A percentile compares a stretch with the other conserved stretches of the same genome.
These are phyloP conservation scores for Eremothecium sinecaudum DNA, from an alignment of 1,139 yeast species.

Conservation along the genomic window DNA sequence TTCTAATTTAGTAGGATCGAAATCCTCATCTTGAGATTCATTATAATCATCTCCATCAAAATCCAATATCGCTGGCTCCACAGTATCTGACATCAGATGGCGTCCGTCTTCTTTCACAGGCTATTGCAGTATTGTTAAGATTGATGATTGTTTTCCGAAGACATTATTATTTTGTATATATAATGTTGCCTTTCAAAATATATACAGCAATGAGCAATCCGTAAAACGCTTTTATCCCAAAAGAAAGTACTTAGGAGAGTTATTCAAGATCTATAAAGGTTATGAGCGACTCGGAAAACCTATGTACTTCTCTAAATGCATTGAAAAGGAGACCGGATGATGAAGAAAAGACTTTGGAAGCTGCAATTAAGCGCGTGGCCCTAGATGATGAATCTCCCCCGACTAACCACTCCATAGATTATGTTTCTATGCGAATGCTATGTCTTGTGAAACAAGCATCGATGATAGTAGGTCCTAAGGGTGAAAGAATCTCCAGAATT, in stretches of 20 bases:
- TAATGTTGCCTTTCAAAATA: too few species aligned
- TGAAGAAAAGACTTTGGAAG: slow-evolving; percentile 27
- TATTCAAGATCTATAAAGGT: background rate
- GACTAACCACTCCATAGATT: slow-evolving; percentile 30
- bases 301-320: slow-evolving; percentile 26
- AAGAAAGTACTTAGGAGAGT: too few species aligned
- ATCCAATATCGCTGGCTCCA: background rate
- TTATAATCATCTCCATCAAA: slow-evolving; percentile 37
- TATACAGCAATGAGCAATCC: too few species aligned
- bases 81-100: background rate
- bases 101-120: too few species aligned
- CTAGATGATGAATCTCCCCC: slow-evolving; percentile 43
- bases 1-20: slow-evolving; percentile 37
- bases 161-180: too few species aligned
- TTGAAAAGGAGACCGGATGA: slow-evolving; percentile 60
- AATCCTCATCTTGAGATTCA: slow-evolving; percentile 62
- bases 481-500: slow-evolving; percentile 58
- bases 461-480: slow-evolving; percentile 66
- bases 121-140: too few species aligned
- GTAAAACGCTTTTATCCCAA: too few species aligned
- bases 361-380: slow-evolving; percentile 54
- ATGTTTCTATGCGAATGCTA: slow-evolving; percentile 60
- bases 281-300: slow-evolving; percentile 2
- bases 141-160: too few species aligned
- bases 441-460: slow-evolving; percentile 75